These are phyloP conservation scores for Mrakia gelida DNA, from an alignment of 768 basidiomycete genomes.

Conservation along the genomic window DNA sequence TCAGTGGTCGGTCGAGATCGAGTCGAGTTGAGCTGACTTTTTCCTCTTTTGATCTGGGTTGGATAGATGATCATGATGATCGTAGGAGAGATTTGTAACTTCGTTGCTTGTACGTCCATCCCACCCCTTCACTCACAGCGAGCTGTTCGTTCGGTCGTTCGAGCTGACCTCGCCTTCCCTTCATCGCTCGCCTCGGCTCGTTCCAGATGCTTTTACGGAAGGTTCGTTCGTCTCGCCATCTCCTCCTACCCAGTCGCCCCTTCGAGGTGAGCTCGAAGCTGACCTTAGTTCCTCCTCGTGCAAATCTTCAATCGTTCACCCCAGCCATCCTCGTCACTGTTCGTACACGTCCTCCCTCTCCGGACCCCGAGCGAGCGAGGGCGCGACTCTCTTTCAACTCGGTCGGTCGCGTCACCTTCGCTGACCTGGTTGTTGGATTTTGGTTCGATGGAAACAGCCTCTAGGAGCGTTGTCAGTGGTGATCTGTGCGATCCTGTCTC, in stretches of 20 bases:
- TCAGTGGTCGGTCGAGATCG: neutral
- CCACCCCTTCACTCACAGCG: too few species aligned
- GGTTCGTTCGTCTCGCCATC: neutral
- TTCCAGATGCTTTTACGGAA: slow-evolving; percentile 79
- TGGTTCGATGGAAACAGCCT: slow-evolving; percentile 54
- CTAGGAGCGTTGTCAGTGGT: slow-evolving; percentile 95
- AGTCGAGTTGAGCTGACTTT: slow-evolving; percentile 32
- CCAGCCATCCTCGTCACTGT: slow-evolving; percentile 75
- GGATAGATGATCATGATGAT: slow-evolving; percentile 81
- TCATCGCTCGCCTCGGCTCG: slow-evolving; percentile 37
- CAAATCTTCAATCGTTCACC: neutral
- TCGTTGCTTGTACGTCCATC: slow-evolving; percentile 40
- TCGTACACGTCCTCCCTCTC: slow-evolving; percentile 12
- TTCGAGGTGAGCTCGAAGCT: neutral
- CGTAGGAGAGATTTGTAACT: slow-evolving; percentile 57
- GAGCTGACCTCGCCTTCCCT: slow-evolving; percentile 18
- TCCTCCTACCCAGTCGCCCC: neutral
- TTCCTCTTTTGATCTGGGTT: neutral
- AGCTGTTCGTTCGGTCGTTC: too few species aligned
- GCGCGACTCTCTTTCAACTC: neutral
- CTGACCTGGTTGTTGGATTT: slow-evolving; percentile 12
- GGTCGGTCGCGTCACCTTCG: slow-evolving; percentile 41
- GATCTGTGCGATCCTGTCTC: slow-evolving; percentile 49
- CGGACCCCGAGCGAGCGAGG: neutral
- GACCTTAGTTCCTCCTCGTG: neutral